These are phyloP conservation scores for Yarrowia sp. DNA, from an alignment of 805 yeast species.

Conservation along the genomic window DNA sequence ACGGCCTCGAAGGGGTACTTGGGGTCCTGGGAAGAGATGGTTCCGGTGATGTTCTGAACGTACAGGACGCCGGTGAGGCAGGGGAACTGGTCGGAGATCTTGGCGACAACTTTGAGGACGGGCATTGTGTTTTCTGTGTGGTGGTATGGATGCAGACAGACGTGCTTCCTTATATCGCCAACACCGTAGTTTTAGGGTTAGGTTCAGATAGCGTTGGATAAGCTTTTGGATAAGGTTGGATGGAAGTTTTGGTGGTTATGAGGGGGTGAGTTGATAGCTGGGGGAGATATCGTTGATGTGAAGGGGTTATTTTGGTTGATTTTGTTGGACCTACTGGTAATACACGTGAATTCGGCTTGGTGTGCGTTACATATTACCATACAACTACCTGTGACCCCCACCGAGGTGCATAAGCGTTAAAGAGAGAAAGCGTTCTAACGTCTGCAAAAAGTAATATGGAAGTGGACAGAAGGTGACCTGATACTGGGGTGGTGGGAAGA, in stretches of 20 bases:
- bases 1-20: slow-evolving; percentile 44
- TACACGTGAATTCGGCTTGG: no score
- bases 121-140: not conserved
- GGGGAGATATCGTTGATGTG: no score
- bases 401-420: not conserved
- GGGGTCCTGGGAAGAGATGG: slow-evolving; percentile 40
- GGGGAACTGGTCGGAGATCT: slow-evolving; percentile 24
- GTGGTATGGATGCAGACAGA: no score
- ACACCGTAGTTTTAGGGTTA: not conserved
- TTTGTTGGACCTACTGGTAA: no score
- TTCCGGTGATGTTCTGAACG: slow-evolving; percentile 27
- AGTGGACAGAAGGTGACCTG: not conserved
- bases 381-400: not conserved
- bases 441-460: not conserved
- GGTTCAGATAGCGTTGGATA: not conserved
- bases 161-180: no score
- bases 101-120: slow-evolving; percentile 17
- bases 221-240: not conserved
- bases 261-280: no score
- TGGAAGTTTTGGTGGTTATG: not conserved
- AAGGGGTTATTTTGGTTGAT: no score
- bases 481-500: no score
- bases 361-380: no score
- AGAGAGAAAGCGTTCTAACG: not conserved
- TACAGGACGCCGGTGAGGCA: slow-evolving; percentile 14